Conservation (phyloP, 257 asterid species). For the Pogostemon cablin region DNA sequence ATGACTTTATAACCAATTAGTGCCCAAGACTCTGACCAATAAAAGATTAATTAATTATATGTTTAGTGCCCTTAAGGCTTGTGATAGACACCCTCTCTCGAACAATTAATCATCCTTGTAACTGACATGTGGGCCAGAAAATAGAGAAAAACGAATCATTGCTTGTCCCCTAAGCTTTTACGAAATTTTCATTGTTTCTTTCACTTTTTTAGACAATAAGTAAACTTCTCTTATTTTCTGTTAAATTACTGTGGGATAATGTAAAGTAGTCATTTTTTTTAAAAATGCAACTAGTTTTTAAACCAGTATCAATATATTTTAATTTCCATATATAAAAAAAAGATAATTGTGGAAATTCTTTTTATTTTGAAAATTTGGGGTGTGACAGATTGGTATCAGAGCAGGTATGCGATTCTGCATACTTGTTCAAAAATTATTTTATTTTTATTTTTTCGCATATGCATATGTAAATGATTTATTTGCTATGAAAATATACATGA, state of each 20-base stretch:
- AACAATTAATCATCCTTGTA: background rate
- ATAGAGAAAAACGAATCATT: background rate
- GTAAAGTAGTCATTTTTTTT: background rate
- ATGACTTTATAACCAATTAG: background rate
- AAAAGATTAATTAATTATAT: no score
- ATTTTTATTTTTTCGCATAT: no score
- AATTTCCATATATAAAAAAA: no score
- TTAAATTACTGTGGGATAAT: background rate
- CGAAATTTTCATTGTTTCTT: slow-evolving; percentile 1
- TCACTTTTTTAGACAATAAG: slow-evolving; percentile 14
- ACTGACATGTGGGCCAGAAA: slow-evolving; percentile 13
- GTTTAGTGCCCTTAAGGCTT: no score
- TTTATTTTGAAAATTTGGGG: no score
- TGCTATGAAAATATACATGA: no score
- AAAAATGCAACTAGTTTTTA: background rate
- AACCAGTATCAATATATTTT: slow-evolving; percentile 29
- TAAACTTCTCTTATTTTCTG: slow-evolving; percentile 18
- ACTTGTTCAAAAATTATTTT: no score
- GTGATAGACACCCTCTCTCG: background rate
- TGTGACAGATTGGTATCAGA: no score
- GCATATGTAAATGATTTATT: no score
- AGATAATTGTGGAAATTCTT: no score
- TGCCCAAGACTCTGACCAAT: no score
- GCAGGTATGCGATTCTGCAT: no score
- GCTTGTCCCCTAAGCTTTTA: slow-evolving; percentile 5